Evolutionary conservation across 352 stramenopile species (phyloP), one percentile per base, ranked within the genome.

Genomic region (Pythium aquatile): DNA sequence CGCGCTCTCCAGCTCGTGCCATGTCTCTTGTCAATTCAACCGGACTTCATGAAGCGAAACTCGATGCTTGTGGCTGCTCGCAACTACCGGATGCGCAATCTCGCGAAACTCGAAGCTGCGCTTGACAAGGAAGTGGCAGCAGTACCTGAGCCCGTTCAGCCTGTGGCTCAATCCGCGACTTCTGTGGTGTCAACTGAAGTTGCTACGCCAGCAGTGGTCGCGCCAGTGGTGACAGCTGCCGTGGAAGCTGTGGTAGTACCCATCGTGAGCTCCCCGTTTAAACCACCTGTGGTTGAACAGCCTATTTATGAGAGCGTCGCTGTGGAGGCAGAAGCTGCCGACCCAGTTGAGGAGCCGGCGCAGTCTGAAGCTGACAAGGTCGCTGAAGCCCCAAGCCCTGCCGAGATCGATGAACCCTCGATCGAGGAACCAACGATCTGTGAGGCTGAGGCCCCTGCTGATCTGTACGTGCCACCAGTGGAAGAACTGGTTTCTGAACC

Each of bases 11-110:
- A 85, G 57, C 61, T 94, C 16, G 71, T 91, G 3, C 85, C 85
- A 17, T 87, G 83, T 65, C 72, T 94, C 60, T 32, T 87, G 8
- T 79, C 67, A 20, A 74, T 92, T 60, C 85, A 94, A 52, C 76
- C 74, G 5, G 82, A 90, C 42, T 71, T 70, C 29, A 64, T 87
- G 59, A 88, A 90, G 58, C 74, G 83, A 32, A 77, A 72, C 26
- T 74, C 63, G 2, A 59, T 94, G 37, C 68, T 91, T 30, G 63
- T 88, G 5, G 74, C 78, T 0, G 67, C 84, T 13, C 73, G 76
- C 33, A 84, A 70, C 47, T 92, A 87, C 57, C 65, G 75, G 5
- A 46, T 87, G 54, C 77, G 68, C 24, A 74, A 85, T 47, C 16
- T 88, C 5, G 60, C 66, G 0, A 57, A 60, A 37, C 62, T 93